A percentile compares a stretch with the other conserved stretches of the same genome.
These are phyloP conservation scores for Hymenoscyphus fraxineus DNA, from an alignment of 2,329 filamentous ascomycete species.

Conservation along the genomic window DNA sequence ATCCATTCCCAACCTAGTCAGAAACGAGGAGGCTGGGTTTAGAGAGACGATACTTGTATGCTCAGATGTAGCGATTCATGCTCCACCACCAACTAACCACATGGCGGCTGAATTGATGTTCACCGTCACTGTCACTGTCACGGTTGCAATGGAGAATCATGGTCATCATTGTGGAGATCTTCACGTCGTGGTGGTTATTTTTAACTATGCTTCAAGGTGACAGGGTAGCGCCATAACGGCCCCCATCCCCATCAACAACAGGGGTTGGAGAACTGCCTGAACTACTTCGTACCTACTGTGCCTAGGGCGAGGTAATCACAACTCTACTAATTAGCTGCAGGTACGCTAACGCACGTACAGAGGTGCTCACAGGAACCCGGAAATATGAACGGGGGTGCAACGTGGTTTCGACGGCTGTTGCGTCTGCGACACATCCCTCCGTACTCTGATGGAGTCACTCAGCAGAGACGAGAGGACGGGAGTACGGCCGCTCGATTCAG, in stretches of 20 bases:
- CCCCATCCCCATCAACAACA: background rate
- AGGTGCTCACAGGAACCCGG: background rate
- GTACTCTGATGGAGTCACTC: background rate
- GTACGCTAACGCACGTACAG: background rate
- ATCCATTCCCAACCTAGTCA: background rate
- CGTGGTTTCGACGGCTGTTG: background rate
- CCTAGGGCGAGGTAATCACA: background rate
- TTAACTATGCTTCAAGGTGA: background rate
- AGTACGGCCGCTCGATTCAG: background rate
- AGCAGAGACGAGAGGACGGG: background rate
- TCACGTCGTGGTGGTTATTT: background rate
- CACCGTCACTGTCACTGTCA: background rate
- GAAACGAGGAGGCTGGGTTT: background rate
- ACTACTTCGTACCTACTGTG: background rate
- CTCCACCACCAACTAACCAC: background rate
- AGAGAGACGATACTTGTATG: background rate
- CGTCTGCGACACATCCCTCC: too few relatives aligned
- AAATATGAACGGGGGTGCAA: background rate
- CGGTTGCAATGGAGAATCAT: background rate
- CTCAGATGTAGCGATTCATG: background rate
- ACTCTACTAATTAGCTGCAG: background rate
- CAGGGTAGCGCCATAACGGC: slow-evolving; percentile 2
- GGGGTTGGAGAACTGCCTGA: background rate
- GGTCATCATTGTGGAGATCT: background rate
- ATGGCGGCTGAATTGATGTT: background rate